phyloP scores from a whole-genome alignment of 768 basidiomycete genomes.

The Rhizopogon roseolus region DNA sequence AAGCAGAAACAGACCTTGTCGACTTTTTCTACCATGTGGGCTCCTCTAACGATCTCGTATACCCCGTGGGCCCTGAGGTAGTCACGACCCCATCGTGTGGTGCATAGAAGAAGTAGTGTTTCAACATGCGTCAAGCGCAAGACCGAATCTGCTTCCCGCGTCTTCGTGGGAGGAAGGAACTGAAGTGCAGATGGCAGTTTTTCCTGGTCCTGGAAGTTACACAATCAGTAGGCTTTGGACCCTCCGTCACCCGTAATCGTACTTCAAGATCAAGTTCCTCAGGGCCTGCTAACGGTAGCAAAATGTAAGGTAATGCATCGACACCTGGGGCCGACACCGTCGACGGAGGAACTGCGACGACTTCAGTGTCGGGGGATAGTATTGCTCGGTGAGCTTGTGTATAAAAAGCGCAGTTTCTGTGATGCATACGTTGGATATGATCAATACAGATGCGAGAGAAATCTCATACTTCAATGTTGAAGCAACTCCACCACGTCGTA shows the following conservation, averaged over 20 bases:
- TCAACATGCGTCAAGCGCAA: slow-evolving; percentile 86
- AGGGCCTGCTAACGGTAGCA: slow-evolving; percentile 89
- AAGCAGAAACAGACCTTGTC: slow-evolving; percentile 53
- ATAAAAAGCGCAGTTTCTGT: slow-evolving; percentile 78
- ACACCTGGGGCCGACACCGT: slow-evolving; percentile 65
- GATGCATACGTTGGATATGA: slow-evolving; percentile 7
- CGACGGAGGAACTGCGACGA: slow-evolving; percentile 55
- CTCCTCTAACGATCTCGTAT: slow-evolving; percentile 77
- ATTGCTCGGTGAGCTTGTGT: slow-evolving; percentile 64
- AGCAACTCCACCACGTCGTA: slow-evolving; percentile 83
- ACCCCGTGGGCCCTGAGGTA: slow-evolving; percentile 75
- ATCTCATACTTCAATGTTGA: slow-evolving; percentile 76
- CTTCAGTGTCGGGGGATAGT: slow-evolving; percentile 57
- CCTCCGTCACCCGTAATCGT: slow-evolving; percentile 7
- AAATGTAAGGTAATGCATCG: slow-evolving; percentile 76
- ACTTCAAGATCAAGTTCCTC: slow-evolving; percentile 95
- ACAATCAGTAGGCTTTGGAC: not conserved
- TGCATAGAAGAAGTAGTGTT: slow-evolving; percentile 82
- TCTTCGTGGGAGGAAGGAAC: slow-evolving; percentile 82
- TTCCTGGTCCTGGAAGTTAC: slow-evolving; percentile 74
- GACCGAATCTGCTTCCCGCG: slow-evolving; percentile 70
- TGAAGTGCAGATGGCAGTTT: slow-evolving; percentile 79
- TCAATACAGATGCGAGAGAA: not conserved
- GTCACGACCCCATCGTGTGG: slow-evolving; percentile 85
- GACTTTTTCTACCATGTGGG: slow-evolving; percentile 75